Evolutionary conservation across 352 stramenopile genomes (phyloP).

Genomic region (Phytophthora pisi): DNA sequence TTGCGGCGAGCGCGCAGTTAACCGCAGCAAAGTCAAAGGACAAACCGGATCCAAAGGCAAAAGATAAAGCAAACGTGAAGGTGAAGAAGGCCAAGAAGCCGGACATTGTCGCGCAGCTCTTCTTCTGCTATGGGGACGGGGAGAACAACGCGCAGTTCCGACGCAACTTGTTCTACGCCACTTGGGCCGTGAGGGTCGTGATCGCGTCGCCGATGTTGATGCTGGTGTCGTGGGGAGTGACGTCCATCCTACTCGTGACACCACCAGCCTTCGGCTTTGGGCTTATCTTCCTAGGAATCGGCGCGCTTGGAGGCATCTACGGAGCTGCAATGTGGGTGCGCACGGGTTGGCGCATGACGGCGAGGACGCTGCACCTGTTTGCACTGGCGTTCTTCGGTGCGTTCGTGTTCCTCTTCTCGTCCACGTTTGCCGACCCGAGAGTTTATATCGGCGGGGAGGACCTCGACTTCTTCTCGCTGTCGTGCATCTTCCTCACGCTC

Average conservation of each 20-base stretch:
- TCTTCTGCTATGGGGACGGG: conserved; percentile 80
- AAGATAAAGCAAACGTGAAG: conserved; percentile 19
- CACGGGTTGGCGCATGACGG: conserved; percentile 87
- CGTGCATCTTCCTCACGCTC: conserved; percentile 79
- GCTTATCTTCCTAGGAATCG: conserved; percentile 75
- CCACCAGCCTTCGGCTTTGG: conserved; percentile 81
- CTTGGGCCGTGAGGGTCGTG: conserved; percentile 55
- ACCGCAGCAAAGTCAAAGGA: conserved; percentile 17
- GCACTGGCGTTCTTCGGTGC: conserved; percentile 54
- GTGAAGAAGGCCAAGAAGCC: conserved; percentile 28
- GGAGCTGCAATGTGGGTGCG: conserved; percentile 61
- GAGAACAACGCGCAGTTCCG: conserved; percentile 67
- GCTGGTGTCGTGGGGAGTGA: conserved; percentile 77
- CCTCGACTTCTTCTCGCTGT: conserved; percentile 83
- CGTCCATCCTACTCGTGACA: conserved; percentile 67
- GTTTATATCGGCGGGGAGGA: conserved; percentile 71
- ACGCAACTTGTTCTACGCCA: conserved; percentile 83
- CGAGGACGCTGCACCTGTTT: conserved; percentile 58
- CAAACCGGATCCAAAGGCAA: conserved; percentile 13
- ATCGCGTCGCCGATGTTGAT: conserved; percentile 64
- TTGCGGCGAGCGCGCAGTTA: neutral
- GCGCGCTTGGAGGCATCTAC: conserved; percentile 48
- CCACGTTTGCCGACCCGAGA: conserved; percentile 79
- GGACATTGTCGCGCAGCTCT: conserved; percentile 77
- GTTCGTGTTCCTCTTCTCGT: conserved; percentile 83